Conservation (phyloP, 1,284 basidiomycete genomes). For the Cryptococcus wingfieldii region DNA sequence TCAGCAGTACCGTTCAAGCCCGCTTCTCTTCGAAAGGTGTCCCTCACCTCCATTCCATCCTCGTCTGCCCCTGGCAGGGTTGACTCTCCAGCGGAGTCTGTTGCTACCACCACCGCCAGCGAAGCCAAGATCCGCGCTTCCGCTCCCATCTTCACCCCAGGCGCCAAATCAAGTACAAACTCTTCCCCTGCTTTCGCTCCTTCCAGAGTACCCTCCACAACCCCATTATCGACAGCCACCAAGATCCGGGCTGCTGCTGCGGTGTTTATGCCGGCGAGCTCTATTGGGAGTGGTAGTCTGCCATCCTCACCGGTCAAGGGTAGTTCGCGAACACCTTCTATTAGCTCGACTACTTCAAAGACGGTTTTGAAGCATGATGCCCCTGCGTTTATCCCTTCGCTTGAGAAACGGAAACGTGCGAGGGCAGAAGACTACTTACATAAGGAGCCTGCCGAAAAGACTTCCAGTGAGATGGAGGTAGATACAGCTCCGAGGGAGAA, state of each 20-base stretch:
- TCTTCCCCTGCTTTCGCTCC: not conserved
- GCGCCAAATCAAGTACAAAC: not conserved
- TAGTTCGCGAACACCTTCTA: no score
- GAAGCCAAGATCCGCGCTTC: constrained; percentile 1
- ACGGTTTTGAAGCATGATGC: not conserved
- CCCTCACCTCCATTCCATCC: no score
- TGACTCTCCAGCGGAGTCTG: no score
- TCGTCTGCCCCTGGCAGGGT: no score
- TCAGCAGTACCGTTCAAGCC: no score
- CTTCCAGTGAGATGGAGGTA: no score
- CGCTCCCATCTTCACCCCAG: not conserved
- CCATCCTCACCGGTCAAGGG: no score
- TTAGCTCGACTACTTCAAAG: not conserved
- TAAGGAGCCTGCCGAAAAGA: no score
- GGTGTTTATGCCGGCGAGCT: not conserved
- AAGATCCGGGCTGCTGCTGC: not conserved
- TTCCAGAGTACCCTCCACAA: not conserved
- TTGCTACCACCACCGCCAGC: not conserved
- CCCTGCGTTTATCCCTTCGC: not conserved
- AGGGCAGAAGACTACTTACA: no score
- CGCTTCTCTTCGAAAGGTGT: no score
- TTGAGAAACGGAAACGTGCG: no score
- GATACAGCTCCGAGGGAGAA: no score
- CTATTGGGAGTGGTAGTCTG: not conserved
- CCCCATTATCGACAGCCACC: not conserved